Conservation (phyloP, 345 rosid species). For the Linum lewisii region DNA sequence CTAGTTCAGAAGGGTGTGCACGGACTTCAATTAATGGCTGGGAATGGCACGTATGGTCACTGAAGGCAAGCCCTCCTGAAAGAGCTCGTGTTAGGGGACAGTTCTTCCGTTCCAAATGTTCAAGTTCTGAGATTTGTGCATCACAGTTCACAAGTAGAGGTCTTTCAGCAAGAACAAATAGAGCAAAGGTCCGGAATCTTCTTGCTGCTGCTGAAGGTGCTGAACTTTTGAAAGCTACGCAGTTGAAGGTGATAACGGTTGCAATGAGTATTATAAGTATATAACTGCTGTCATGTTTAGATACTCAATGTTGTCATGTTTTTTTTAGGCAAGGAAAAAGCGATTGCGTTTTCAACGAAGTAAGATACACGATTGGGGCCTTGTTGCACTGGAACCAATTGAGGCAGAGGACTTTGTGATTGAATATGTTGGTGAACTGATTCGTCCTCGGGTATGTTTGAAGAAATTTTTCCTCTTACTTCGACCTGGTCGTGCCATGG, state of each 20-base stretch:
- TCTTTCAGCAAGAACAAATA: constrained; percentile 92
- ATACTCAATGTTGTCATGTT: constrained; percentile 10
- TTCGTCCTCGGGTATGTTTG: constrained; percentile 74
- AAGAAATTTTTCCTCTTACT: neutral
- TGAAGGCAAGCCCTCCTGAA: constrained; percentile 66
- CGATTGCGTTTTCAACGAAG: constrained; percentile 82
- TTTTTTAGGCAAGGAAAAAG: constrained; percentile 82
- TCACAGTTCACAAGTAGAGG: constrained; percentile 47
- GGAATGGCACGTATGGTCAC: constrained; percentile 94
- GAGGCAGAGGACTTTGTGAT: constrained; percentile 97
- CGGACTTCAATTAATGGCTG: constrained; percentile 82
- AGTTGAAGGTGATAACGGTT: constrained; percentile 58
- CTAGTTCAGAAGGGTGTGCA: constrained; percentile 84
- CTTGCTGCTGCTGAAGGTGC: constrained; percentile 97
- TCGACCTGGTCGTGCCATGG: neutral
- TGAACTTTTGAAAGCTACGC: constrained; percentile 84
- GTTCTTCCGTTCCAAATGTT: constrained; percentile 23
- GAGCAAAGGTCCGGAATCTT: constrained; percentile 93
- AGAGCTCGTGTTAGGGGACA: constrained; percentile 74
- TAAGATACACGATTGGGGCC: constrained; percentile 99
- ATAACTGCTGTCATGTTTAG: constrained; percentile 3
- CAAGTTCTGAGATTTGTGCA: constrained; percentile 36
- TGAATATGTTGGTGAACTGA: constrained; percentile 95
- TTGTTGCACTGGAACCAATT: constrained; percentile 84
- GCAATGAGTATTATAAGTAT: constrained; percentile 10